Evolutionary conservation across 805 yeast species (phyloP), one percentile per base, ranked within the genome.

Genomic region (Candida odintsovae): DNA sequence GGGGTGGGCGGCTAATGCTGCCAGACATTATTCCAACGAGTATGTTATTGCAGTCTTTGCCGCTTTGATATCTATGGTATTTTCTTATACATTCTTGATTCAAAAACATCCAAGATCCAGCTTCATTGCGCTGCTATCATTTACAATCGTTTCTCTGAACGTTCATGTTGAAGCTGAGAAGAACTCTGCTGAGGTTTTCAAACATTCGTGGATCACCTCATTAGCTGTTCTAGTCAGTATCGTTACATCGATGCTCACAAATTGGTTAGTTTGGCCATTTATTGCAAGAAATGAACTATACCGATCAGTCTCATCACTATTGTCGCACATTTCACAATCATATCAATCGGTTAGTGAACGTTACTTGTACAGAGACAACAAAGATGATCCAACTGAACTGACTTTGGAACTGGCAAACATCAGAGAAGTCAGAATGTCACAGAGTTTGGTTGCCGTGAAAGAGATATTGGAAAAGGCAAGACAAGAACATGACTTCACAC

Each of bases 221-320:
- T 38, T 71, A 2, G 61, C 72, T 4, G 52, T 73, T 1, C 48
- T 72, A 12, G 62, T 74, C n/a, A 72, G 76, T 13, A 51, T 72
- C 12, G 21, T 63, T 9, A 47, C 66, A 0, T 59, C 77, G 0
- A 60, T 71, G 22, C 52, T 69, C 2, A 56, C 69, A 6, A 72
- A 69, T 46, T 73, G 78, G 76, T 40, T 72, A 0, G 53, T 74
- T 13, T 75, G 79, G 78, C 75, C 80, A 1, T 73, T 72, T 53
- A 64, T 64, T 20, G 74, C 78, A 3, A 66, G 71, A 37, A 62
- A 60, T 10, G 77, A 73, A 44, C 60, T 74, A 6, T 65, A 71
- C 29, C 45, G 59, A 2, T 68, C 76, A 0, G 55, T 69, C 19
- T 58, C 77, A 0, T 61, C 67, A 1, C 49, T 75, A 35, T 52